Conservation (phyloP, 441 rosid genomes). For the Mallotus japonicus region DNA sequence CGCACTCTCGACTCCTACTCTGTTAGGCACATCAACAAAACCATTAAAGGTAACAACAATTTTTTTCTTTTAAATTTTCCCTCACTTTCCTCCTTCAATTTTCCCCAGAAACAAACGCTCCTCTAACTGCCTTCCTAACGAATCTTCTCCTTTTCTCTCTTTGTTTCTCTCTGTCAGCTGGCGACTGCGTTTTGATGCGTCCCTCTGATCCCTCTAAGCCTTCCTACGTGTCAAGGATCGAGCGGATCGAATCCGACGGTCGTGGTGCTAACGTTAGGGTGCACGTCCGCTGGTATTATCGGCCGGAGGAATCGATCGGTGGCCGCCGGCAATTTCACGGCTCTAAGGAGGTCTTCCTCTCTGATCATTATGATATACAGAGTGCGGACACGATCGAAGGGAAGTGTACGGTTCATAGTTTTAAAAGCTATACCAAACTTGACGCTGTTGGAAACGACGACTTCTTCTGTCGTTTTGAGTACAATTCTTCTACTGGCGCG, state of each 20-base stretch:
- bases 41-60: conserved; percentile 51
- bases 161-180: conserved; percentile 37
- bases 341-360: conserved; percentile 85
- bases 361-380: conserved; percentile 82
- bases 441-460: conserved; percentile 90
- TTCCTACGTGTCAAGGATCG: conserved; percentile 90
- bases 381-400: conserved; percentile 91
- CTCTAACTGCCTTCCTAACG: neutral
- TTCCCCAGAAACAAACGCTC: conserved; percentile 12
- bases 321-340: conserved; percentile 95
- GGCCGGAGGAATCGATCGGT: conserved; percentile 97
- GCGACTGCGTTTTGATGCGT: conserved; percentile 92
- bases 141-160: neutral
- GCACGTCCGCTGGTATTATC: conserved; percentile 88
- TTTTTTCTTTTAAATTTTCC: neutral
- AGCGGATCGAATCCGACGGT: conserved; percentile 78
- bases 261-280: conserved; percentile 75
- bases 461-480: conserved; percentile 96
- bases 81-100: conserved; percentile 10
- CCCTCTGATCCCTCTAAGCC: conserved; percentile 76
- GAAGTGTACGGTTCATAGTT: conserved; percentile 89
- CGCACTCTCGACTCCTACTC: conserved; percentile 70
- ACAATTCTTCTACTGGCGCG: conserved; percentile 78
- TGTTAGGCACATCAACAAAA: conserved; percentile 65
- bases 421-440: conserved; percentile 79